phyloP scores from a whole-genome alignment of 2,329 filamentous ascomycete genomes.

The Neonectria sp. region DNA sequence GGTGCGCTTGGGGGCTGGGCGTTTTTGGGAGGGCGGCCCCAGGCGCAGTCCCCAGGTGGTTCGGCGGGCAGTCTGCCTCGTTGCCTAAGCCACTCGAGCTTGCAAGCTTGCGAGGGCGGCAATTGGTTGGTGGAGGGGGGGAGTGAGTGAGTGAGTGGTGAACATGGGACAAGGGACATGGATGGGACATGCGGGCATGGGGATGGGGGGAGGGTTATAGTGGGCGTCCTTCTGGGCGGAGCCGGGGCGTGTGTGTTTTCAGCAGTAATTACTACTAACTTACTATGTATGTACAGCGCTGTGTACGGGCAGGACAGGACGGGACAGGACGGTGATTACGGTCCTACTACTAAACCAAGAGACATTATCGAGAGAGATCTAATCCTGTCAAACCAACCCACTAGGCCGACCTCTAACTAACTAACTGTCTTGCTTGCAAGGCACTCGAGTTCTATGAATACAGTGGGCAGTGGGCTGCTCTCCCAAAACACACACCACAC shows the following conservation, averaged over 20 bases:
- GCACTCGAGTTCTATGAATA: neutral
- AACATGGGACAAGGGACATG: neutral
- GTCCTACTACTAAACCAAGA: too few relatives aligned
- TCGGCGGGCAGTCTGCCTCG: constrained; percentile 44
- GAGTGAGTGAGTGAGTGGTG: constrained; percentile 5
- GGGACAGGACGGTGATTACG: too few relatives aligned
- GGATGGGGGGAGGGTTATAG: constrained; percentile 1
- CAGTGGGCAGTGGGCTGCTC: neutral
- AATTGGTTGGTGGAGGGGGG: constrained; percentile 33
- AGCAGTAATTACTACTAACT: too few relatives aligned
- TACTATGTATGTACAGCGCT: neutral
- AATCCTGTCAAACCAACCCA: too few relatives aligned
- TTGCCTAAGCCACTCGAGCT: constrained; percentile 47
- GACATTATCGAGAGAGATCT: too few relatives aligned
- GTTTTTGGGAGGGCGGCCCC: constrained; percentile 33
- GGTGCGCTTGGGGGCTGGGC: constrained; percentile 22
- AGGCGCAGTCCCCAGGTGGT: constrained; percentile 31
- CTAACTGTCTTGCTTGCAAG: neutral
- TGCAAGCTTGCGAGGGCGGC: constrained; percentile 10
- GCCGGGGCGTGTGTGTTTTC: neutral
- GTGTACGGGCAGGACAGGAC: neutral
- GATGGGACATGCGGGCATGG: constrained; percentile 10
- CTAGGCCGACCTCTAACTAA: neutral
- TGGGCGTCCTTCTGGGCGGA: constrained; percentile 1
- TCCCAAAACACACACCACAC: neutral